Base-by-base conservation (phyloP, 2,329 filamentous ascomycete genomes). In the Tolypocladium inflatum region DNA sequence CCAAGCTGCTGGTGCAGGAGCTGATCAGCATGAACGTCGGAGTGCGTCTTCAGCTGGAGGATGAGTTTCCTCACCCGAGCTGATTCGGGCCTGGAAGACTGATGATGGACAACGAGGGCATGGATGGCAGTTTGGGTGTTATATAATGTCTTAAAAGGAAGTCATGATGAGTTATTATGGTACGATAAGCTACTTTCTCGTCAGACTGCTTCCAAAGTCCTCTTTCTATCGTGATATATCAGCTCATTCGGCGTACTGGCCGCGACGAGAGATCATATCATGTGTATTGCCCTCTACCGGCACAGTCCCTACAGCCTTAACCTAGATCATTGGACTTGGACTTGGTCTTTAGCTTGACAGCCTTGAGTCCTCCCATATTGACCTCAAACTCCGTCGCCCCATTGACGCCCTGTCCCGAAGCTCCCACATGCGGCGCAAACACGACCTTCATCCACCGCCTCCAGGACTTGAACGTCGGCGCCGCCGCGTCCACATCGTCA, bases 1-100 rank as follows among this genome's bases (percentile, higher is more conserved):
- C 94, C 1, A 97, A 99, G 80, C 76, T 99, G 69, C 77, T 99
- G 58, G 90, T 97, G 54, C 94, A 99, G 77, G 94, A 99, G 76
- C 75, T 99, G 67, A 87, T 96, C 69, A 96, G 91, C 72, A 99
- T 99, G 94, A 99, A 99, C 72, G 91, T 99, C n/a, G 89, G 92
- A 61, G 93, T 96, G 60, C 82, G 89, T 59, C 78, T 99, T 74
- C 90, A 93, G 77, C 76, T 99, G 63, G 91, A 91, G 67, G 94
- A 99, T 70, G 91, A 97, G 75, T 99, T 99, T 72, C 91, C 91
- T 19, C 82, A 85, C 65, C 82, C 82, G 30, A 73, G 71, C 59
- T 74, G 66, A 66, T 37, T 37, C 15, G 30, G 30, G 39, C 7
- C 23, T 33, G 55, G 6, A 57, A 38, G 33, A 38, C 33, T 23